Evolutionary conservation across 2,329 filamentous ascomycete genomes (phyloP).

Genomic region (Pseudogymnoascus sp.): DNA sequence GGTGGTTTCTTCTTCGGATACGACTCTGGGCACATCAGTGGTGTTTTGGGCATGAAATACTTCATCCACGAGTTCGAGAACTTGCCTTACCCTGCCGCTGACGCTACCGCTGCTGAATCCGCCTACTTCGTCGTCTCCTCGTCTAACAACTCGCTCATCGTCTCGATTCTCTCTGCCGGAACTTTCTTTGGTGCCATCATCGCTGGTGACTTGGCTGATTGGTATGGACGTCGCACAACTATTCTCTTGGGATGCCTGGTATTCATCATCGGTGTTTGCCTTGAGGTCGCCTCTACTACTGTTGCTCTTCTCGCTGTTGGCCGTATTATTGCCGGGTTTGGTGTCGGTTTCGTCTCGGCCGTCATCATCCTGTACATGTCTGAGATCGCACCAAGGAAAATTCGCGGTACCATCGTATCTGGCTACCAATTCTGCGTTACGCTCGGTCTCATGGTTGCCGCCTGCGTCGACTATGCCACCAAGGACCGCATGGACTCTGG

Average conservation of each 20-base stretch:
- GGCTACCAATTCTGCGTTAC: conserved; percentile 81
- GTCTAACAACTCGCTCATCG: conserved; percentile 49
- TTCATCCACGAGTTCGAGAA: conserved; percentile 49
- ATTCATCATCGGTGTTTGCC: conserved; percentile 59
- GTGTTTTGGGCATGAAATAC: conserved; percentile 60
- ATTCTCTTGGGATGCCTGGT: conserved; percentile 61
- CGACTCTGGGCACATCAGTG: conserved; percentile 68
- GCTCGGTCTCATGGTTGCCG: conserved; percentile 66
- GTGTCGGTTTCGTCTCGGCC: conserved; percentile 73
- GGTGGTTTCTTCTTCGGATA: conserved; percentile 54
- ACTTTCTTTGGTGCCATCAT: conserved; percentile 48
- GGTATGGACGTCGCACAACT: conserved; percentile 63
- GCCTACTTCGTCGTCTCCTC: conserved; percentile 28
- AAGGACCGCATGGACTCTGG: conserved; percentile 51
- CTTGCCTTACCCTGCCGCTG: conserved; percentile 39
- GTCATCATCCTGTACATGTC: conserved; percentile 77
- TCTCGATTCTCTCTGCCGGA: conserved; percentile 61
- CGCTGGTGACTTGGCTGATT: conserved; percentile 69
- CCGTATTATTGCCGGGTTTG: conserved; percentile 66
- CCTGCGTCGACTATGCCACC: conserved; percentile 65
- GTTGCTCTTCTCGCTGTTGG: conserved; percentile 60
- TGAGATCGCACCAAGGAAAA: conserved; percentile 52
- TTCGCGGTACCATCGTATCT: conserved; percentile 70
- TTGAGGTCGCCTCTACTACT: conserved; percentile 51
- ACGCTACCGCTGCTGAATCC: conserved; percentile 35